These are phyloP conservation scores for Komagataella pastoris DNA, from an alignment of 805 yeast species.

Conservation along the genomic window DNA sequence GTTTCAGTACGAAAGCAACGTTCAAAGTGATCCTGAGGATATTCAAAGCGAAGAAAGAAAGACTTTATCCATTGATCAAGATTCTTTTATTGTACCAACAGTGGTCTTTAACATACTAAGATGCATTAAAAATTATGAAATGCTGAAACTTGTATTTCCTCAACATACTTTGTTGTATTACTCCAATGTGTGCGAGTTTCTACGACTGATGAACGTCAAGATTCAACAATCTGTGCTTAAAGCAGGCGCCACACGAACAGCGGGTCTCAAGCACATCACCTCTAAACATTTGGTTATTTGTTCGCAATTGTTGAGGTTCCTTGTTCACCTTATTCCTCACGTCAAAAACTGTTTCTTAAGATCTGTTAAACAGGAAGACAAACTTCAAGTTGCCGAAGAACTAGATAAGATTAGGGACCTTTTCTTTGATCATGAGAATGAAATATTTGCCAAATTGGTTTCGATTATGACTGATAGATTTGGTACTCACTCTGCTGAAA, in stretches of 20 bases:
- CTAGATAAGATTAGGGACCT: conserved; percentile 25
- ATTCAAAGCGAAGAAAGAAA: conserved; percentile 12
- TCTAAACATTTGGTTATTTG: conserved; percentile 60
- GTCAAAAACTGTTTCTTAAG: conserved; percentile 17
- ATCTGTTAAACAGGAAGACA: conserved; percentile 14
- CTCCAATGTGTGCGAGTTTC: conserved; percentile 27
- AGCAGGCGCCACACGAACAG: conserved; percentile 66
- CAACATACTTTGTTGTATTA: conserved; percentile 25
- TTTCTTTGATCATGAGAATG: conserved; percentile 48
- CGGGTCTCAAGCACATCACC: conserved; percentile 62
- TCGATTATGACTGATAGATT: conserved; percentile 60
- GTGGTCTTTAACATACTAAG: conserved; percentile 26
- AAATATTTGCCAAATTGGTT: conserved; percentile 50
- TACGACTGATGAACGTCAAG: conserved; percentile 39
- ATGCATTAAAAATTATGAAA: conserved; percentile 36
- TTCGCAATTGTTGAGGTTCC: conserved; percentile 45
- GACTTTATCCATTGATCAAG: conserved; percentile 31
- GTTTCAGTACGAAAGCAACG: conserved; percentile 6
- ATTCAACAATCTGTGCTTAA: conserved; percentile 49
- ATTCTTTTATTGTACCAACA: conserved; percentile 46
- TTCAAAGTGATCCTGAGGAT: conserved; percentile 5
- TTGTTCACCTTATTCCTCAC: conserved; percentile 25
- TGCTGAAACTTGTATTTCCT: conserved; percentile 45
- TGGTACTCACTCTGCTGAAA: conserved; percentile 30
- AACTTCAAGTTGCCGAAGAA: conserved; percentile 12